Conservation (phyloP, 345 rosid genomes). For the Hypericum androsaemum region DNA sequence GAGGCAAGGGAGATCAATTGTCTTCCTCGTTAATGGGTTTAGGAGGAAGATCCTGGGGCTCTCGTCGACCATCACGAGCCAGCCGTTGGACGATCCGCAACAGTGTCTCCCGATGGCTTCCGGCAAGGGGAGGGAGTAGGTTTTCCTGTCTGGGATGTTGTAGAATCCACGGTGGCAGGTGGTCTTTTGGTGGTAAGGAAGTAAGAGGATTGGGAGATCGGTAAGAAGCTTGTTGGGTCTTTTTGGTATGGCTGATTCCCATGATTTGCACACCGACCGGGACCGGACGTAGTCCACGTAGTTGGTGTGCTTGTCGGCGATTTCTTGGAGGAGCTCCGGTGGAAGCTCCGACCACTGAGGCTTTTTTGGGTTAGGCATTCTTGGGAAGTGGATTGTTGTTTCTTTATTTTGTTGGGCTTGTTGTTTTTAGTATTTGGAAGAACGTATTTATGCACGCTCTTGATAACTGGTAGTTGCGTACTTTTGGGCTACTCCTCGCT, state of each 20-base stretch:
- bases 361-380: constrained; percentile 15
- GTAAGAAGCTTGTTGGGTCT: constrained; percentile 38
- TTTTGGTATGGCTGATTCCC: constrained; percentile 29
- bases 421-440: too few relatives aligned
- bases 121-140: constrained; percentile 31
- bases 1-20: constrained; percentile 34
- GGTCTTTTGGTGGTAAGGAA: constrained; percentile 24
- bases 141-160: constrained; percentile 27
- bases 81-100: constrained; percentile 57
- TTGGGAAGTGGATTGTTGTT: too few relatives aligned
- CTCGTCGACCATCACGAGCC: constrained; percentile 44
- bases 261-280: constrained; percentile 32
- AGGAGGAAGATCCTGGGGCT: constrained; percentile 30
- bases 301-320: constrained; percentile 23
- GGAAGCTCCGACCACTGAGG: constrained; percentile 44
- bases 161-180: constrained; percentile 28
- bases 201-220: constrained; percentile 56
- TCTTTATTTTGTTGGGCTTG: too few relatives aligned
- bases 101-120: constrained; percentile 30
- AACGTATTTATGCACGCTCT: too few relatives aligned
- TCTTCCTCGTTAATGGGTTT: constrained; percentile 39
- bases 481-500: too few relatives aligned
- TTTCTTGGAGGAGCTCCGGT: constrained; percentile 27
- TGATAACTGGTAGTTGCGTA: too few relatives aligned
- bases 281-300: constrained; percentile 41